These are phyloP conservation scores for Cochlearia excelsa DNA, from an alignment of 345 rosid genomes.

Conservation along the genomic window DNA sequence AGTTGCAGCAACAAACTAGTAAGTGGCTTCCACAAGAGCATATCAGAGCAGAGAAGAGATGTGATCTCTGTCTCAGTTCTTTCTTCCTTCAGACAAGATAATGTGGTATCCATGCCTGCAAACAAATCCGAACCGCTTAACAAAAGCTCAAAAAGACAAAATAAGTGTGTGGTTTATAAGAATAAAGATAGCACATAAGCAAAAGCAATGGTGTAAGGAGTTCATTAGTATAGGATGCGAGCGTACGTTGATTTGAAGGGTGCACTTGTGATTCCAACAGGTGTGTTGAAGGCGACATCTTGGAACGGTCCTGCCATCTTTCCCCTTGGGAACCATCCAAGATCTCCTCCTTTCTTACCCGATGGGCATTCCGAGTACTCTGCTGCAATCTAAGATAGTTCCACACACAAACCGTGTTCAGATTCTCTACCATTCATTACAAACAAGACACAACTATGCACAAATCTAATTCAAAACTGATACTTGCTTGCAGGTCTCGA, in stretches of 20 bases:
- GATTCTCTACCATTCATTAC: not conserved
- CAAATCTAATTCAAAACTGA: not conserved
- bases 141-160: not conserved
- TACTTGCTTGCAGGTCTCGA: not conserved
- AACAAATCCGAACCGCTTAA: slow-evolving; percentile 9
- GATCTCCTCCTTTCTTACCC: slow-evolving; percentile 97
- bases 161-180: not conserved
- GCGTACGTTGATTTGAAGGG: slow-evolving; percentile 94
- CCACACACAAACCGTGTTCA: not conserved
- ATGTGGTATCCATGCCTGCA: slow-evolving; percentile 92
- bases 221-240: not conserved
- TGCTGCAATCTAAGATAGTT: slow-evolving; percentile 63
- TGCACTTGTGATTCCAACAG: slow-evolving; percentile 83
- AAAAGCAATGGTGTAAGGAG: not conserved
- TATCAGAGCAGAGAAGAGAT: slow-evolving; percentile 2
- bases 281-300: slow-evolving; percentile 82
- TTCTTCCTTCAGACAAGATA: slow-evolving; percentile 78
- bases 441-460: slow-evolving; percentile 1
- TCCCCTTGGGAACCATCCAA: slow-evolving; percentile 98
- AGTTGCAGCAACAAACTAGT: slow-evolving; percentile 25
- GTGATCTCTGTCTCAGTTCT: slow-evolving; percentile 49
- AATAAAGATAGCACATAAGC: not conserved
- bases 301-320: slow-evolving; percentile 99
- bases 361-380: slow-evolving; percentile 96
- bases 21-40: slow-evolving; percentile 17